Percentiles rank a stretch among this genome's conserved stretches.
phyloP scores from a whole-genome alignment of 768 basidiomycete species.

The Porpolomopsis calyptriformis region DNA sequence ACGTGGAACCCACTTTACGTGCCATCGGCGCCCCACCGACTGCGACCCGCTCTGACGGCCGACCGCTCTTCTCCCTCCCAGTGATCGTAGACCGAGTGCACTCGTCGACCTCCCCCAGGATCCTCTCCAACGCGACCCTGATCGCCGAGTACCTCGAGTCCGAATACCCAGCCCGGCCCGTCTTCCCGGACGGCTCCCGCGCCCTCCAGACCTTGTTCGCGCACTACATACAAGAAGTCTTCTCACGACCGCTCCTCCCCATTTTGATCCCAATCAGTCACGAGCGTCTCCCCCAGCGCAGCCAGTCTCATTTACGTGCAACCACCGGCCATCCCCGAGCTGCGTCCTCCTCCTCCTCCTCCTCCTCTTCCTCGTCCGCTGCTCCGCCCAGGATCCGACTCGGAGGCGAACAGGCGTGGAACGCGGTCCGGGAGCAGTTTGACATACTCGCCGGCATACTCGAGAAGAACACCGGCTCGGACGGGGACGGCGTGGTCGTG shows the following conservation, averaged over 20 bases:
- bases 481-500: slow-evolving; percentile 52
- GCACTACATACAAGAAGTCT: slow-evolving; percentile 55
- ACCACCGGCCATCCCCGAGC: slow-evolving; percentile 8
- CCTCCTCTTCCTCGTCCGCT: too few relatives aligned
- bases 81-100: slow-evolving; percentile 52
- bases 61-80: slow-evolving; percentile 58
- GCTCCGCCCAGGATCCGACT: too few relatives aligned
- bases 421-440: slow-evolving; percentile 54
- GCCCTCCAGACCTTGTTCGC: slow-evolving; percentile 62
- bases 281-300: slow-evolving; percentile 45
- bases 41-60: slow-evolving; percentile 41
- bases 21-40: slow-evolving; percentile 52
- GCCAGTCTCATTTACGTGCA: slow-evolving; percentile 39
- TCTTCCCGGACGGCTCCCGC: slow-evolving; percentile 61
- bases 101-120: slow-evolving; percentile 33
- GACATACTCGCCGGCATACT: slow-evolving; percentile 51
- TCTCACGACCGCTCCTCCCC: slow-evolving; percentile 54
- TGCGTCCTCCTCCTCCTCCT: slow-evolving; percentile 10
- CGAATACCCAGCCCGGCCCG: slow-evolving; percentile 55
- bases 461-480: slow-evolving; percentile 53
- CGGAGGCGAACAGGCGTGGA: slow-evolving; percentile 59
- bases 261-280: slow-evolving; percentile 65
- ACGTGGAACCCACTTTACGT: slow-evolving; percentile 52
- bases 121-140: slow-evolving; percentile 46
- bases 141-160: slow-evolving; percentile 69